A percentile compares a stretch with the other conserved stretches of the same genome.
Conservation (phyloP, 202 grass and related monocot species). For the Digitaria exilis region DNA sequence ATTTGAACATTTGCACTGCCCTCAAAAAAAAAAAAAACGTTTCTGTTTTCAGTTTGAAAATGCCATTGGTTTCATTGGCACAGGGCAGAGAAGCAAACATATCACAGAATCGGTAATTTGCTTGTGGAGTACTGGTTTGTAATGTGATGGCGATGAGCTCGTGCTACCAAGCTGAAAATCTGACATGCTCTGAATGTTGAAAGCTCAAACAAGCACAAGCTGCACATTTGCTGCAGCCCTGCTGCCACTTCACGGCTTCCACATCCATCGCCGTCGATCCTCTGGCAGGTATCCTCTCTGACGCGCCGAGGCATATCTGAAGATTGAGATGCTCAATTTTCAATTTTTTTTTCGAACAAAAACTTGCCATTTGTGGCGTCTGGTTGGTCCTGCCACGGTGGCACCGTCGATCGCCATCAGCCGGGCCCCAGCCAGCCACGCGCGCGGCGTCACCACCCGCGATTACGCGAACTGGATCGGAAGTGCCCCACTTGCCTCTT, state of each 20-base stretch:
- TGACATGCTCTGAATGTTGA: neutral
- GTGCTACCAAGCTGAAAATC: too few species aligned
- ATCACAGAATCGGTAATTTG: neutral
- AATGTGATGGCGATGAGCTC: too few species aligned
- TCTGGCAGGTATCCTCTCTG: too few species aligned
- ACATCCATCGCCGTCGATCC: too few species aligned
- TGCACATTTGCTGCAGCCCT: neutral
- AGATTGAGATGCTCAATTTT: too few species aligned
- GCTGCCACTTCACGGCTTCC: too few species aligned
- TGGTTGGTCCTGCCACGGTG: neutral
- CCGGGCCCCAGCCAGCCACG: conserved; percentile 13
- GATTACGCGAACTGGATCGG: neutral
- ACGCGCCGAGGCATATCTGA: too few species aligned
- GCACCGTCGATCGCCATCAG: neutral
- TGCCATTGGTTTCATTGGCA: neutral
- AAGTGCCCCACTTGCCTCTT: neutral
- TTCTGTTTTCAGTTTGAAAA: neutral
- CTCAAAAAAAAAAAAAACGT: neutral
- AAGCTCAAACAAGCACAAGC: neutral
- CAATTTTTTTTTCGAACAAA: neutral
- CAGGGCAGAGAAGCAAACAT: neutral
- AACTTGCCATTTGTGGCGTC: neutral
- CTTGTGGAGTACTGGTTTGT: too few species aligned
- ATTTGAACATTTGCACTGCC: too few species aligned
- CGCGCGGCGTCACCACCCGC: neutral